Conservation (phyloP, 805 yeast genomes). For the Monosporozyma servazzii region DNA sequence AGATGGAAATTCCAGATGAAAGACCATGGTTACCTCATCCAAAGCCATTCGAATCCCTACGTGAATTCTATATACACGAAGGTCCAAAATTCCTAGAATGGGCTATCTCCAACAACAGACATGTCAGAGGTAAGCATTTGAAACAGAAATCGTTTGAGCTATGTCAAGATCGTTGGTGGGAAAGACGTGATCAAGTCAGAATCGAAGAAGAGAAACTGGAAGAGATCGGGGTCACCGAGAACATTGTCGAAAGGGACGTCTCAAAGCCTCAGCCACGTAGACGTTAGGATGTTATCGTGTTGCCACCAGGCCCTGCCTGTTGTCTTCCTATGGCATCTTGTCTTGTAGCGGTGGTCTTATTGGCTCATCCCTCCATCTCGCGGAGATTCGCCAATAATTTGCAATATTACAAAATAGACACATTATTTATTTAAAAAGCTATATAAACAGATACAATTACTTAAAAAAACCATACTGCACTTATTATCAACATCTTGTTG, state of each 20-base stretch:
- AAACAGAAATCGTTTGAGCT: slow-evolving; percentile 84
- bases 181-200: slow-evolving; percentile 87
- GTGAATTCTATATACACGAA: slow-evolving; percentile 77
- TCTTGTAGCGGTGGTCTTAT: background rate
- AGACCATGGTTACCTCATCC: slow-evolving; percentile 98
- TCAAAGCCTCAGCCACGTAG: slow-evolving; percentile 46
- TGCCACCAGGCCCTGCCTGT: background rate
- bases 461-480: background rate
- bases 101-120: slow-evolving; percentile 81
- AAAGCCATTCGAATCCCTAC: slow-evolving; percentile 76
- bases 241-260: slow-evolving; percentile 67
- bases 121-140: slow-evolving; percentile 80
- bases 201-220: slow-evolving; percentile 82
- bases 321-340: background rate
- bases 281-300: slow-evolving; percentile 4
- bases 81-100: slow-evolving; percentile 85
- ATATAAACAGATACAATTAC: background rate
- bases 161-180: slow-evolving; percentile 97
- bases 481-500: too few species aligned
- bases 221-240: slow-evolving; percentile 86
- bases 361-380: background rate
- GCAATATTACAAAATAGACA: background rate
- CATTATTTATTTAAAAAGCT: background rate
- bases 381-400: background rate
- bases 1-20: slow-evolving; percentile 73